Evolutionary conservation across 2,329 filamentous ascomycete genomes (phyloP).

Genomic region (Pseudopyrenochaeta lycopersici): DNA sequence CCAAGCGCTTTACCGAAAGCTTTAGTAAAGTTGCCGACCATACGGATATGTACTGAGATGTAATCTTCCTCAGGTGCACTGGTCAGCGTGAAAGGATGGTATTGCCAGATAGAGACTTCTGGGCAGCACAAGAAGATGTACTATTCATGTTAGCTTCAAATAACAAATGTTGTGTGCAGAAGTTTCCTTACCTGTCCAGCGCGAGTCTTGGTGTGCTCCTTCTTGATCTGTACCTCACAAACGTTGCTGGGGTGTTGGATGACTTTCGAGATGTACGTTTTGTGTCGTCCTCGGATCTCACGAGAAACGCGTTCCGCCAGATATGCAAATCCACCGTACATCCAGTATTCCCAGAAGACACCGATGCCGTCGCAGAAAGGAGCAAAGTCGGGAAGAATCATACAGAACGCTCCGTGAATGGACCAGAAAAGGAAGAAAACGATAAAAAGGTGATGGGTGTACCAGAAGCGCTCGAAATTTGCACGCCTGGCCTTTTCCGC

Average conservation of each 20-base stretch:
- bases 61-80: constrained; percentile 90
- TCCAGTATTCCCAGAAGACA: constrained; percentile 91
- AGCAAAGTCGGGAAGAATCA: constrained; percentile 85
- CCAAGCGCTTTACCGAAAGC: constrained; percentile 74
- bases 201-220: constrained; percentile 81
- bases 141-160: constrained; percentile 40
- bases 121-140: constrained; percentile 92
- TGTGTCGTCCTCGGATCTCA: constrained; percentile 81
- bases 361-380: constrained; percentile 80
- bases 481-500: constrained; percentile 79
- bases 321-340: constrained; percentile 83
- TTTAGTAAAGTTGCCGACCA: constrained; percentile 83
- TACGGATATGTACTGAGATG: constrained; percentile 85
- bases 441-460: constrained; percentile 87
- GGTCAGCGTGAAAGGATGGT: constrained; percentile 86
- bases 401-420: constrained; percentile 88
- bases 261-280: constrained; percentile 87
- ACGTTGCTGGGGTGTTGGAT: constrained; percentile 90
- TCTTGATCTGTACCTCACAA: constrained; percentile 91
- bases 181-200: constrained; percentile 68
- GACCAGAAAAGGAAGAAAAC: constrained; percentile 92
- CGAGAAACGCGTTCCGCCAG: constrained; percentile 80
- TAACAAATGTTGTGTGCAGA: not conserved
- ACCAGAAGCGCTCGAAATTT: constrained; percentile 92
- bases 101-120: constrained; percentile 86